Conservation (phyloP, 495 filamentous ascomycete species). For the Neurospora sublineolata region DNA sequence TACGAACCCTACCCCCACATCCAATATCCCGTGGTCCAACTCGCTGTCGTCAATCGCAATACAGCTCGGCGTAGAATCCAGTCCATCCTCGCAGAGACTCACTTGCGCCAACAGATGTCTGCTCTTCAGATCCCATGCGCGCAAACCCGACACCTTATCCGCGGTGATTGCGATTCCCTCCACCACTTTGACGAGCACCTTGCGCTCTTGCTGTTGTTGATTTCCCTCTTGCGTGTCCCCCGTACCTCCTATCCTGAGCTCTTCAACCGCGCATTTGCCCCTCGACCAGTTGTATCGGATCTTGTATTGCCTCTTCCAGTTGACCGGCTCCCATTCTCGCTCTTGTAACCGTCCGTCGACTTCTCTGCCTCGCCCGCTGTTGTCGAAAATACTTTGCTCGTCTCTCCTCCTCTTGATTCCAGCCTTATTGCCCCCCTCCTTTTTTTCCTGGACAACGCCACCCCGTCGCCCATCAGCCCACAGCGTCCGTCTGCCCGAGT, state of each 20-base stretch:
- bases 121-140: constrained; percentile 64
- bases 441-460: constrained; percentile 34
- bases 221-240: constrained; percentile 4
- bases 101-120: constrained; percentile 42
- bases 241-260: constrained; percentile 48
- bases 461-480: constrained; percentile 61
- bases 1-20: constrained; percentile 61
- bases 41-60: constrained; percentile 48
- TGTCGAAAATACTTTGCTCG: background rate
- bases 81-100: constrained; percentile 15
- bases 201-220: constrained; percentile 5
- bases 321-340: constrained; percentile 17
- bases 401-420: background rate
- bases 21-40: constrained; percentile 26
- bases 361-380: background rate
- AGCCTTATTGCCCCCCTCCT: constrained; percentile 8
- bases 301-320: constrained; percentile 87
- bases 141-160: constrained; percentile 56
- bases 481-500: constrained; percentile 61
- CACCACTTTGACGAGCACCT: constrained; percentile 56
- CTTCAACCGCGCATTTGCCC: constrained; percentile 68
- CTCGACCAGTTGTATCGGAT: constrained; percentile 85
- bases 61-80: constrained; percentile 44
- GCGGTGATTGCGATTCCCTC: constrained; percentile 68
- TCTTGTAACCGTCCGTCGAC: background rate